A percentile compares a stretch with the other conserved stretches of the same genome.
phyloP scores from a whole-genome alignment of 1,284 basidiomycete species.

The Pascua sp. region DNA sequence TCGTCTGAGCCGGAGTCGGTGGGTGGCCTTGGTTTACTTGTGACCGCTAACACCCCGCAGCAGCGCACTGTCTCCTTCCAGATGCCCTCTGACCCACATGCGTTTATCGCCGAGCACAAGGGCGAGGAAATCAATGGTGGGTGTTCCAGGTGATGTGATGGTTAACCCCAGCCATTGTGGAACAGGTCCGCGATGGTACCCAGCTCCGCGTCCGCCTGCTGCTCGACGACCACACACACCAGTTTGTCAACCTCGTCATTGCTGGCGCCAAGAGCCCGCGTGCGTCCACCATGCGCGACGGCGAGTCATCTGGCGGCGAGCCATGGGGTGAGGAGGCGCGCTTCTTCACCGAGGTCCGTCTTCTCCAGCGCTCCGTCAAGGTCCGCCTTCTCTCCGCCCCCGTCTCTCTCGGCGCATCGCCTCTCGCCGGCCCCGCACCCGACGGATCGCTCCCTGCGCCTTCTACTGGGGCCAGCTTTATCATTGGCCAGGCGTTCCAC shows the following conservation, averaged over 20 bases:
- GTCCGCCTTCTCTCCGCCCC: constrained; percentile 86
- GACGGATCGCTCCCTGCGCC: constrained; percentile 49
- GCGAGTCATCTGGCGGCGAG: constrained; percentile 64
- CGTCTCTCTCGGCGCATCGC: constrained; percentile 67
- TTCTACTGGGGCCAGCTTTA: constrained; percentile 65
- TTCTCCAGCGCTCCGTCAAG: constrained; percentile 83
- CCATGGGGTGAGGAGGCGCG: constrained; percentile 87
- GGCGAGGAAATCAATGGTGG: constrained; percentile 76
- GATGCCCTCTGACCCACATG: constrained; percentile 85
- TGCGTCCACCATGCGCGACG: constrained; percentile 62
- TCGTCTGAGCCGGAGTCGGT: constrained; percentile 66
- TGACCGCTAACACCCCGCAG: constrained; percentile 47
- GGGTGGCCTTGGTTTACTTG: constrained; percentile 4
- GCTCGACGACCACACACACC: constrained; percentile 78
- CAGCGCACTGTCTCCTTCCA: constrained; percentile 71
- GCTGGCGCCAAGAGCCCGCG: constrained; percentile 82
- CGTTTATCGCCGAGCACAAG: constrained; percentile 87
- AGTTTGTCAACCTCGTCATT: constrained; percentile 56
- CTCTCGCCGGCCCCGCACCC: constrained; percentile 61
- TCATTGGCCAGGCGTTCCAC: constrained; percentile 87
- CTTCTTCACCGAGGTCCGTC: constrained; percentile 88
- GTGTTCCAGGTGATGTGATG: constrained; percentile 38
- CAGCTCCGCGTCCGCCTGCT: constrained; percentile 84
- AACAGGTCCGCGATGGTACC: constrained; percentile 89
- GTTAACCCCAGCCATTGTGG: constrained; percentile 62